These are phyloP conservation scores for Sarocladium oryzae DNA, from an alignment of 2,329 filamentous ascomycete genomes.

Conservation along the genomic window DNA sequence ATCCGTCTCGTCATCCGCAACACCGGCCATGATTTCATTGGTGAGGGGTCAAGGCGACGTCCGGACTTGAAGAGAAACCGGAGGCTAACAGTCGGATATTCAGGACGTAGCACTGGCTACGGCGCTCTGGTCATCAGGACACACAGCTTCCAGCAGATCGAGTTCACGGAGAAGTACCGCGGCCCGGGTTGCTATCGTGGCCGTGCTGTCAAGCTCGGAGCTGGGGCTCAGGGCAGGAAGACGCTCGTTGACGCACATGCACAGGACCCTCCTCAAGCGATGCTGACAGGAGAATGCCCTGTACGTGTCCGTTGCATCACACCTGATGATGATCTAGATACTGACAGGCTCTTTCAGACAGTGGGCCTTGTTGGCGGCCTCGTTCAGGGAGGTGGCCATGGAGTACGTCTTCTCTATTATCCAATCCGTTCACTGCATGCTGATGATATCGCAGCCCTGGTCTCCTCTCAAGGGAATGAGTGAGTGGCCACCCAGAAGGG, in stretches of 20 bases:
- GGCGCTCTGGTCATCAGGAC: conserved; percentile 33
- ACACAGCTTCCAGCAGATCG: conserved; percentile 32
- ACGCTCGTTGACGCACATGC: conserved; percentile 35
- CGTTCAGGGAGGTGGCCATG: conserved; percentile 54
- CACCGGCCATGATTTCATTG: conserved; percentile 23
- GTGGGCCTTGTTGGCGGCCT: conserved; percentile 56
- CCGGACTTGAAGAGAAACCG: background rate
- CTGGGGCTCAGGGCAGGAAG: conserved; percentile 45
- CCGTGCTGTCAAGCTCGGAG: conserved; percentile 45
- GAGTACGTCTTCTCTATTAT: conserved; percentile 9
- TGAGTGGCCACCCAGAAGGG: background rate
- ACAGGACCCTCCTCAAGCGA: conserved; percentile 22
- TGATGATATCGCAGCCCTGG: background rate
- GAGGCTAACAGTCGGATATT: background rate
- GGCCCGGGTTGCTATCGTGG: conserved; percentile 25
- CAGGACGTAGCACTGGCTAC: conserved; percentile 29
- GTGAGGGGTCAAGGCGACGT: background rate
- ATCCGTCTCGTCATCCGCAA: conserved; percentile 34
- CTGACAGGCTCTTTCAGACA: conserved; percentile 35
- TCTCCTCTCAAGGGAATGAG: conserved; percentile 8
- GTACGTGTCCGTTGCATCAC: conserved; percentile 29
- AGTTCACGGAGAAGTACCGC: conserved; percentile 34
- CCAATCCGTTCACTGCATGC: background rate
- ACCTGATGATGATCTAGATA: conserved; percentile 50
- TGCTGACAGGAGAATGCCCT: conserved; percentile 13